Evolutionary conservation across 352 stramenopile species (phyloP), one percentile per base, ranked within the genome.

Genomic region (Phytophthora foliorum): DNA sequence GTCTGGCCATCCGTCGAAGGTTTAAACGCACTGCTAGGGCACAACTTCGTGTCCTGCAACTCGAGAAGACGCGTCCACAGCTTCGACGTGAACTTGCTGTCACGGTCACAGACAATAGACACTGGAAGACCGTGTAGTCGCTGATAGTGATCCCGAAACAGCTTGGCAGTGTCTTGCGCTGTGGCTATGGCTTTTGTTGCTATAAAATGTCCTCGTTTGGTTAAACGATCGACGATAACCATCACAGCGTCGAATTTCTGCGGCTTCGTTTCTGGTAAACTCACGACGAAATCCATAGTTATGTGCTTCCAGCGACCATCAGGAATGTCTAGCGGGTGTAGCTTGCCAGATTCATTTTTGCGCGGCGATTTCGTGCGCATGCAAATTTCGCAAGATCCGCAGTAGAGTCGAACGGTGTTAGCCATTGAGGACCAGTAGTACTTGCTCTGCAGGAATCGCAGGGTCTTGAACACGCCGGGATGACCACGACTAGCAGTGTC

Each of bases 181-280:
- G 55, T 62, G 14, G 25, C 25, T 6, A 6, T 29, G 25, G 25
- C 6, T 6, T 6, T 29, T 3, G 56, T 63, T 29, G 56, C 13
- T 7, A 67, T 7, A 29, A 72, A 72, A 38, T 62, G 48, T 16
- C 13, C 63, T 2, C 63, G 36, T 17, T 61, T 72, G 0, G 63
- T 62, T 4, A 72, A 41, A 0, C 50, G 56, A 17, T 72, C 55
- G 2, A 72, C 39, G 5, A 72, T 51, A 25, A 65, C 48, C 25
- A 64, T 19, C 7, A 71, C 50, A 6, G 63, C 36, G 29, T 71
- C 48, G 5, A n/a, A 41, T 13, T 50, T 39, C 1, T 41, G 16
- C 42, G 17, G 2, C 50, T 42, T 13, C 2, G 9, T 32, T 11
- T 8, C 7, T 10, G 34, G 34, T 25, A 57, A 8, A 3, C 29